These are phyloP conservation scores for Tetrahymena elliotti DNA, from an alignment of 73 alveolate genomes.

Conservation along the genomic window DNA sequence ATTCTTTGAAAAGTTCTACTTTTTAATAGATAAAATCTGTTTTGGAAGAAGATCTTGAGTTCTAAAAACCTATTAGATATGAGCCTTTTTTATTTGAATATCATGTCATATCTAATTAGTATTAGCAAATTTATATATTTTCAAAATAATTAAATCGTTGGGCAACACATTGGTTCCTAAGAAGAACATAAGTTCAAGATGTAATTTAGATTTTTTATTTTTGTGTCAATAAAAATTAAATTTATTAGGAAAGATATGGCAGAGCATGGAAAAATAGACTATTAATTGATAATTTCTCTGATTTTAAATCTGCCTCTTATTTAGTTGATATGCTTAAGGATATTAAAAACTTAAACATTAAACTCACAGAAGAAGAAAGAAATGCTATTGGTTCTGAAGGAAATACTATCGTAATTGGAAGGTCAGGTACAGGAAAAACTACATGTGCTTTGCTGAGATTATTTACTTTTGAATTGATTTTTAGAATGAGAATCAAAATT, in stretches of 20 bases:
- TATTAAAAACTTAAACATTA: neutral
- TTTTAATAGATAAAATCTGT: neutral
- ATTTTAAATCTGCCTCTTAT: neutral
- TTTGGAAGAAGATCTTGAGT: neutral
- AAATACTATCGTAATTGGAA: conserved; percentile 54
- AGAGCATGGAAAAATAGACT: neutral
- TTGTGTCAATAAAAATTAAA: neutral
- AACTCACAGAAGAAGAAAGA: conserved; percentile 42
- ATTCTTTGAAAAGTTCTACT: neutral
- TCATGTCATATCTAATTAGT: neutral
- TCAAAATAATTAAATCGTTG: neutral
- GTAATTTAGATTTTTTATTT: neutral
- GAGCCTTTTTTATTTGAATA: neutral
- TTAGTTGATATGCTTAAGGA: neutral
- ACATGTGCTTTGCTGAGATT: conserved; percentile 56
- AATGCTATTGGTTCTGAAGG: conserved; percentile 21
- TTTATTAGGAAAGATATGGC: neutral
- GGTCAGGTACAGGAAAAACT: conserved; percentile 81
- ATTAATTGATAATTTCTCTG: neutral
- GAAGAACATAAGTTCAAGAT: neutral
- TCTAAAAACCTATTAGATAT: neutral
- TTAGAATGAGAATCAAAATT: neutral
- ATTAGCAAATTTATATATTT: neutral
- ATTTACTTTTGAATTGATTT: conserved; percentile 48
- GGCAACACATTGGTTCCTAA: neutral